Base-by-base conservation (phyloP, 306 rosid species). In the Cucurbita moschata region DNA sequence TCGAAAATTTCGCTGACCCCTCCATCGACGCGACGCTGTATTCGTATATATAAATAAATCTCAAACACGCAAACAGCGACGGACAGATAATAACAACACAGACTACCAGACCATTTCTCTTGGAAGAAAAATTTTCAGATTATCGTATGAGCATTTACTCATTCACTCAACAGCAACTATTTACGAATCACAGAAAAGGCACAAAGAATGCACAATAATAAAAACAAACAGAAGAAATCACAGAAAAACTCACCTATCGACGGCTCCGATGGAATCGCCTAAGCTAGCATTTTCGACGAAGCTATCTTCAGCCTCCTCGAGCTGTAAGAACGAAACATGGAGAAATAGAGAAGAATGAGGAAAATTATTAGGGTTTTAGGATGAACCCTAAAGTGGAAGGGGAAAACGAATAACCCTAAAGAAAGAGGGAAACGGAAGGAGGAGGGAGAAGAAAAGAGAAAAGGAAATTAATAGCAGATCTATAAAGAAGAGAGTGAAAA, bases 1-100 rank as follows among this genome's bases (percentile, higher is more conserved):
- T 67, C 73, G 73, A 67, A 75, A 7, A 76, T 75, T 6, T 74
- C 40, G 69, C 38, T 50, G 6, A 42, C 26, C n/a, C 56, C 10
- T 82, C 84, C 87, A 83, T 76, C 11, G 94, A 89, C 43, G 83
- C 82, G 0, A 84, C 85, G 54, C 95, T 89, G 86, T 10, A 56
- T 51, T 43, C 10, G 11, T 40, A 47, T 42, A 73, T 38, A 15
- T 18, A 46, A 35, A 57, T 15, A 53, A 52, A 76, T 53, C 18
- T 43, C 52, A 59, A 44, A 68, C 23, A 35, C 10, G 47, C 30
- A 13, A 56, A 74, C 42, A 57, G 4, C 11, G 71, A 30, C 12
- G 6, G 35, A 51, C 56, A 51, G 23, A 71, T 14, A 26, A 26
- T 47, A 51, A 67, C 4, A 67, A 54, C 5, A 54, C 65, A n/a